A percentile compares a stretch with the other conserved stretches of the same genome.
Conservation (phyloP, 2,329 filamentous ascomycete species). For the Neoarthrinium moseri region DNA sequence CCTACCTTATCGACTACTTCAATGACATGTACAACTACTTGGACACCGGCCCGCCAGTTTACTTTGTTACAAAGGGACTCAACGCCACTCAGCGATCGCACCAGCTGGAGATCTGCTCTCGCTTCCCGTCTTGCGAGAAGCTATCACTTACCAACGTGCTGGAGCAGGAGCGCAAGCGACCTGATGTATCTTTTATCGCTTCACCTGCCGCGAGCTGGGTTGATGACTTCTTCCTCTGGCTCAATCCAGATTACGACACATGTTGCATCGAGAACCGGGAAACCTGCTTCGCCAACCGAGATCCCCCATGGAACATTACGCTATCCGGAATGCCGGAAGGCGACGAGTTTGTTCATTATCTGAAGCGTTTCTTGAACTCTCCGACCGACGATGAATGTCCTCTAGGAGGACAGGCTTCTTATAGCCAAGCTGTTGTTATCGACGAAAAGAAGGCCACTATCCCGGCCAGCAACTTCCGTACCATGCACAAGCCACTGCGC, state of each 20-base stretch:
- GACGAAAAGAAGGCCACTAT: slow-evolving; percentile 67
- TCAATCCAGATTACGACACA: slow-evolving; percentile 73
- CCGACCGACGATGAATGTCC: slow-evolving; percentile 84
- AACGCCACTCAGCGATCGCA: slow-evolving; percentile 74
- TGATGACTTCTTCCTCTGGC: slow-evolving; percentile 93
- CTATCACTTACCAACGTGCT: slow-evolving; percentile 85
- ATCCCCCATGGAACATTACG: slow-evolving; percentile 85
- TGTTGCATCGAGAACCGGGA: slow-evolving; percentile 70
- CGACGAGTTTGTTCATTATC: slow-evolving; percentile 84
- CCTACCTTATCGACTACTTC: slow-evolving; percentile 94
- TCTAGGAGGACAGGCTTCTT: slow-evolving; percentile 83
- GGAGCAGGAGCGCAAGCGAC: slow-evolving; percentile 89
- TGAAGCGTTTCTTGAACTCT: slow-evolving; percentile 76
- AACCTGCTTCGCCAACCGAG: slow-evolving; percentile 75
- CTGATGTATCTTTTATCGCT: slow-evolving; percentile 83
- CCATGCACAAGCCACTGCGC: slow-evolving; percentile 80
- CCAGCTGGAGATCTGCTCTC: slow-evolving; percentile 85
- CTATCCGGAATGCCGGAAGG: slow-evolving; percentile 90
- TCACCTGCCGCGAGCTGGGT: slow-evolving; percentile 92
- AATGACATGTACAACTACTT: slow-evolving; percentile 94
- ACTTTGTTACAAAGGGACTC: slow-evolving; percentile 84
- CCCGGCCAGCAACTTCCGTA: slow-evolving; percentile 86
- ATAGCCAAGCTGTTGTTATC: slow-evolving; percentile 80
- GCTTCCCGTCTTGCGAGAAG: slow-evolving; percentile 84
- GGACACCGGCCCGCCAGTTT: slow-evolving; percentile 87